Evolutionary conservation across 768 basidiomycete genomes (phyloP).

Genomic region (Leucosporidium yakuticum): DNA sequence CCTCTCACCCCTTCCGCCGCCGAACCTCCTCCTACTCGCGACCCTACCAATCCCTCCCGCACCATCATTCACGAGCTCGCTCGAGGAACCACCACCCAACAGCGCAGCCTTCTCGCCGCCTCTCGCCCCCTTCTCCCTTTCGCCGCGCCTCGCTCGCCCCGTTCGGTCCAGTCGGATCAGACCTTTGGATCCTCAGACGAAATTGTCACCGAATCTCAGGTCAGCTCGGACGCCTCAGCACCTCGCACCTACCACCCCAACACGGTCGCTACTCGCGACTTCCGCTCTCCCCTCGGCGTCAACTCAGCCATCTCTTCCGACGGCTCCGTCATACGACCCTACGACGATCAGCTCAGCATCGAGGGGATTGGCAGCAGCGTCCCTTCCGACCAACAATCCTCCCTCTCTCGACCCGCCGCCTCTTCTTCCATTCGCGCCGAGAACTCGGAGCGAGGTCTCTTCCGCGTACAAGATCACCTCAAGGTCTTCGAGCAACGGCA

Average conservation of each 20-base stretch:
- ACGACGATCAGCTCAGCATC: not conserved
- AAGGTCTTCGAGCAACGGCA: constrained; percentile 18
- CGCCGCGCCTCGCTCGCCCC: not conserved
- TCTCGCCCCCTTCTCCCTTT: not conserved
- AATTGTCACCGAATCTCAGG: not conserved
- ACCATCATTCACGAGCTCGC: constrained; percentile 13
- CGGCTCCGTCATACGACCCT: not conserved
- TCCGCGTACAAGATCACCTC: constrained; percentile 32
- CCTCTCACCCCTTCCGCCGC: constrained; percentile 21
- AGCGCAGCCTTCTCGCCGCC: not conserved
- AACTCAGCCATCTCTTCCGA: not conserved
- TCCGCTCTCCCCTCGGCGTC: constrained; percentile 2
- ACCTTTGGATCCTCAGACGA: not conserved
- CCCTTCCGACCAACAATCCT: constrained; percentile 1
- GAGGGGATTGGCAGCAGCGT: not conserved
- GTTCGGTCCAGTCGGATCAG: not conserved
- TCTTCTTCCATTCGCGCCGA: not conserved
- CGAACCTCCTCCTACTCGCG: constrained; percentile 1
- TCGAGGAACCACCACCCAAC: not conserved
- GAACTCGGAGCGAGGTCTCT: constrained; percentile 9
- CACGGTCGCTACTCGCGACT: not conserved
- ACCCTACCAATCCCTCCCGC: not conserved
- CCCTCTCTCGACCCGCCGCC: not conserved
- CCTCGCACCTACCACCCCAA: constrained; percentile 2
- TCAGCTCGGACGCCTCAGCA: not conserved